Evolutionary conservation across 352 stramenopile species (phyloP).

Genomic region (Globisporangium megalacanthum): DNA sequence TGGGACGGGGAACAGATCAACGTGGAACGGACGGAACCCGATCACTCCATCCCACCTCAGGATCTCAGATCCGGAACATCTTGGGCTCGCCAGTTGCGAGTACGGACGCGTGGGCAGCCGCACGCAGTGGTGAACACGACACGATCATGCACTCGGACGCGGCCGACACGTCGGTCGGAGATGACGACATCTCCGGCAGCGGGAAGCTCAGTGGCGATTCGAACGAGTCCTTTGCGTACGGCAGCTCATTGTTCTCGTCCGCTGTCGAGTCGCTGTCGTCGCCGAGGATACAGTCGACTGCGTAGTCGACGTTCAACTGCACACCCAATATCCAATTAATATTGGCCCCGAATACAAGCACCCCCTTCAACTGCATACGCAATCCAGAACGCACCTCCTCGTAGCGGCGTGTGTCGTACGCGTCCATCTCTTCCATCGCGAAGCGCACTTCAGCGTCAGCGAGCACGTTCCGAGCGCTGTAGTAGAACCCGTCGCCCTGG

Average conservation of each 20-base stretch:
- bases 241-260: conserved; percentile 51
- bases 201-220: conserved; percentile 41
- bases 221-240: conserved; percentile 59
- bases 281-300: conserved; percentile 61
- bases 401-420: conserved; percentile 62
- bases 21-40: background rate
- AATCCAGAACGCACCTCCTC: conserved; percentile 33
- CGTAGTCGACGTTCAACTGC: conserved; percentile 45
- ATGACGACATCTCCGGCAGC: conserved; percentile 61
- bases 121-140: conserved; percentile 16
- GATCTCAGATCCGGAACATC: background rate
- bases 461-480: conserved; percentile 30
- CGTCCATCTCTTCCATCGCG: conserved; percentile 70
- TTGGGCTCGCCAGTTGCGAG: background rate
- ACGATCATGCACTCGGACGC: conserved; percentile 44
- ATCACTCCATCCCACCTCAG: background rate
- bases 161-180: conserved; percentile 52
- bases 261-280: conserved; percentile 46
- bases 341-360: background rate
- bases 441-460: conserved; percentile 54
- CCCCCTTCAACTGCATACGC: background rate
- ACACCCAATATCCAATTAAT: conserved; percentile 6
- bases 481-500: conserved; percentile 45
- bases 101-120: no score
- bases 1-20: no score